These are phyloP conservation scores for Ascochyta koolunga DNA, from an alignment of 2,329 filamentous ascomycete genomes.

Conservation along the genomic window DNA sequence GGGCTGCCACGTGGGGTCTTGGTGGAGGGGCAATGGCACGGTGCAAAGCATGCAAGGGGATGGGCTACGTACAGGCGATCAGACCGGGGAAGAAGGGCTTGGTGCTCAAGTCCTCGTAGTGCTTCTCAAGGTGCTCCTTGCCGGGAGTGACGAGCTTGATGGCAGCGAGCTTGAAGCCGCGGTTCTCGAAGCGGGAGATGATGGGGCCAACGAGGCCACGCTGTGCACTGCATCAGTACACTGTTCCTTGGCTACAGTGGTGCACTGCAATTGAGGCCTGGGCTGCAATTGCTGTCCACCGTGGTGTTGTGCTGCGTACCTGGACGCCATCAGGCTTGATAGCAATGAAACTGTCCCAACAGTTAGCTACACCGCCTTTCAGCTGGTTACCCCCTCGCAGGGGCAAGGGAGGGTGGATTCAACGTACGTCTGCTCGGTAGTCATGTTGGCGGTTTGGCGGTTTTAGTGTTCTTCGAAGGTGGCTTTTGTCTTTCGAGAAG, in stretches of 20 bases:
- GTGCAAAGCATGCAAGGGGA: slow-evolving; percentile 3
- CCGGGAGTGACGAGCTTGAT: slow-evolving; percentile 91
- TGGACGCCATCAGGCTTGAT: slow-evolving; percentile 99
- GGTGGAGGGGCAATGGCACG: not conserved
- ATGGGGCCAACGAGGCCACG: slow-evolving; percentile 98
- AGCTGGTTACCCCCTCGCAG: not conserved
- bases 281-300: not conserved
- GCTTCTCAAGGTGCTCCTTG: slow-evolving; percentile 96
- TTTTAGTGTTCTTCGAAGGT: slow-evolving; percentile 47
- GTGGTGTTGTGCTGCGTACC: slow-evolving; percentile 62
- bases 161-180: slow-evolving; percentile 97
- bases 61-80: slow-evolving; percentile 76
- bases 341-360: slow-evolving; percentile 85
- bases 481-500: slow-evolving; percentile 55
- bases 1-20: not conserved
- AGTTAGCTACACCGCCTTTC: slow-evolving; percentile 33
- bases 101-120: slow-evolving; percentile 89
- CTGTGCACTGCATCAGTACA: slow-evolving; percentile 55
- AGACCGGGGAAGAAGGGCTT: slow-evolving; percentile 98
- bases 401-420: slow-evolving; percentile 1
- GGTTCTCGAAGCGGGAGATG: slow-evolving; percentile 96
- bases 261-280: not conserved
- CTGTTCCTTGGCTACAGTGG: not conserved
- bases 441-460: slow-evolving; percentile 51
- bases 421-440: slow-evolving; percentile 86